A percentile compares a stretch with the other conserved stretches of the same genome.
These are phyloP conservation scores for Kingdonia uniflora DNA, from an alignment of 164 flowering plant species.

Conservation along the genomic window DNA sequence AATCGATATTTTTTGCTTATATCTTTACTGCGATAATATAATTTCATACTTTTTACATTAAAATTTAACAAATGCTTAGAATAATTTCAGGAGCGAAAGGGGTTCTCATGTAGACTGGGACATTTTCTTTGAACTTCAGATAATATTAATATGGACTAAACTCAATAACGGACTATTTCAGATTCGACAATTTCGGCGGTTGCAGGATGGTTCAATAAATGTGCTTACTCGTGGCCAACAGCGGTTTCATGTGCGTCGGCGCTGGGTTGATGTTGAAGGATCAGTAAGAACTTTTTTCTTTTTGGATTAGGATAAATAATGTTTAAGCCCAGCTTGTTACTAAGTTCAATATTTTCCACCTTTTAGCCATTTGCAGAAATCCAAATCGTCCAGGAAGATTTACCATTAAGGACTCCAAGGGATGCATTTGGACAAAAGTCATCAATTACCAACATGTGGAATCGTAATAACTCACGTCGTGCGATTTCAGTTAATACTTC, in stretches of 20 bases:
- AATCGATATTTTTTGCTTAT: no score
- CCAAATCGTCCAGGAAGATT: slow-evolving; percentile 79
- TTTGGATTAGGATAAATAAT: background rate
- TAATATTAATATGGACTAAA: background rate
- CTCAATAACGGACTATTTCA: slow-evolving; percentile 14
- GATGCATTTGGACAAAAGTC: slow-evolving; percentile 62
- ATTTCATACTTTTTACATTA: no score
- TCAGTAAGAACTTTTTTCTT: slow-evolving; percentile 33
- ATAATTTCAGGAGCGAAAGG: no score
- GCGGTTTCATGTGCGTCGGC: slow-evolving; percentile 60
- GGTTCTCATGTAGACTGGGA: no score
- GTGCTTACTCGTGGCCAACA: slow-evolving; percentile 85
- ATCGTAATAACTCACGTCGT: slow-evolving; percentile 7
- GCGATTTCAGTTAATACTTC: slow-evolving; percentile 17
- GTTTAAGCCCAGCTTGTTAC: background rate
- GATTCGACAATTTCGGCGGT: slow-evolving; percentile 68
- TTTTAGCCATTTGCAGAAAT: slow-evolving; percentile 80
- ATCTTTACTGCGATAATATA: no score
- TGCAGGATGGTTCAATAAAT: slow-evolving; percentile 84
- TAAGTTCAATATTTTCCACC: background rate
- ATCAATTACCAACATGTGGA: slow-evolving; percentile 23
- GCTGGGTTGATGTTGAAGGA: slow-evolving; percentile 78
- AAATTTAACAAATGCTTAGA: no score
- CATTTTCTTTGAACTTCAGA: no score
- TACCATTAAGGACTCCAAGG: slow-evolving; percentile 66